Conservation (phyloP, 495 filamentous ascomycete genomes). For the Tuber magnatum region DNA sequence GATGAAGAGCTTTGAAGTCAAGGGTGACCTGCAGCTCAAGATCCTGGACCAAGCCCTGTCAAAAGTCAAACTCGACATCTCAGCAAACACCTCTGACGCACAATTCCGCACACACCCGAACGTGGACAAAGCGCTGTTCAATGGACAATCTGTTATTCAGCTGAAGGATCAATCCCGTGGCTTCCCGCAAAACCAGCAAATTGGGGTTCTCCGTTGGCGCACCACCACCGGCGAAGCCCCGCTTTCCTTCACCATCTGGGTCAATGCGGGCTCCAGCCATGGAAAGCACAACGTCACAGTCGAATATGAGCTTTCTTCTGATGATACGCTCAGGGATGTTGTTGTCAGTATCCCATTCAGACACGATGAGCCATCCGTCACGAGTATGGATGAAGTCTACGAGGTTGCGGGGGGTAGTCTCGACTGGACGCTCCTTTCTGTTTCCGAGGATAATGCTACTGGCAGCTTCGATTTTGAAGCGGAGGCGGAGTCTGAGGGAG, state of each 20-base stretch:
- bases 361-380: slow-evolving; percentile 74
- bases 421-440: slow-evolving; percentile 81
- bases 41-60: slow-evolving; percentile 81
- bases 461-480: slow-evolving; percentile 93
- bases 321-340: slow-evolving; percentile 71
- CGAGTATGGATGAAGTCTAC: slow-evolving; percentile 85
- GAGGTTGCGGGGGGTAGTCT: slow-evolving; percentile 88
- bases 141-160: slow-evolving; percentile 68
- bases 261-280: slow-evolving; percentile 67
- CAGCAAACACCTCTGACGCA: slow-evolving; percentile 64
- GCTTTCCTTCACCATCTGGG: slow-evolving; percentile 92
- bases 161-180: slow-evolving; percentile 73
- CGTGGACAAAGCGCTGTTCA: slow-evolving; percentile 80
- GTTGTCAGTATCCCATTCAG: slow-evolving; percentile 76
- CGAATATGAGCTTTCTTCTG: slow-evolving; percentile 80
- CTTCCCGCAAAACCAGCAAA: slow-evolving; percentile 84
- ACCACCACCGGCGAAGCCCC: slow-evolving; percentile 66
- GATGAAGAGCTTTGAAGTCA: slow-evolving; percentile 74
- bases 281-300: slow-evolving; percentile 76
- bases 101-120: slow-evolving; percentile 93
- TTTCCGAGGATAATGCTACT: slow-evolving; percentile 69
- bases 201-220: slow-evolving; percentile 84
- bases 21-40: slow-evolving; percentile 80
- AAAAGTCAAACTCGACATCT: slow-evolving; percentile 75
- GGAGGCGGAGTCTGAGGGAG: slow-evolving; percentile 70